Evolutionary conservation across 352 stramenopile species (phyloP).

Genomic region (Phytopythium litorale): DNA sequence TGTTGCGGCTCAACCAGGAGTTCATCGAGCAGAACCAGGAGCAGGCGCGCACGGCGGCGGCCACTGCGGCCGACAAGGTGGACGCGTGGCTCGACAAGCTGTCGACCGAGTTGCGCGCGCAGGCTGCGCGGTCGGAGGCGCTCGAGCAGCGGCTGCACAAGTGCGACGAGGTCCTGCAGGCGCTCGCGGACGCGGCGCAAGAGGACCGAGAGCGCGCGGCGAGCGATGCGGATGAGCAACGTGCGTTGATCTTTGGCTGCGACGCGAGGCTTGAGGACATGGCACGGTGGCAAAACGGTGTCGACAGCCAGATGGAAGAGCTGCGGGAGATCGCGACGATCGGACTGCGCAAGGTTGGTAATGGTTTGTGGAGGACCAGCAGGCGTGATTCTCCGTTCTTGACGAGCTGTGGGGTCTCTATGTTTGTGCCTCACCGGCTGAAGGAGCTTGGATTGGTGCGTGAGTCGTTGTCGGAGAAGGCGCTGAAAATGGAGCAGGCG

Average conservation of each 20-base stretch:
- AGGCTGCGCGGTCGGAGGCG: slow-evolving; percentile 28
- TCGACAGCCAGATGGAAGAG: slow-evolving; percentile 33
- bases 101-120: slow-evolving; percentile 33
- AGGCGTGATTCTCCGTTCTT: not conserved
- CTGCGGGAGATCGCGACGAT: slow-evolving; percentile 36
- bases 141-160: slow-evolving; percentile 37
- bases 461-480: slow-evolving; percentile 53
- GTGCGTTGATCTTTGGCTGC: slow-evolving; percentile 37
- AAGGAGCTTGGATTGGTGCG: slow-evolving; percentile 59
- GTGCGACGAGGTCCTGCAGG: slow-evolving; percentile 38
- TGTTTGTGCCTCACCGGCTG: too few species aligned
- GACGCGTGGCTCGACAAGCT: slow-evolving; percentile 72
- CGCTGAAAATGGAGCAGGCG: slow-evolving; percentile 38
- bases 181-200: slow-evolving; percentile 20
- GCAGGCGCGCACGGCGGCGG: slow-evolving; percentile 33
- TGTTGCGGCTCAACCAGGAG: slow-evolving; percentile 68
- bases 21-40: slow-evolving; percentile 55
- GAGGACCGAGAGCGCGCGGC: slow-evolving; percentile 19
- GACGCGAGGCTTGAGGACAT: slow-evolving; percentile 44
- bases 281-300: slow-evolving; percentile 20
- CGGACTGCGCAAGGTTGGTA: slow-evolving; percentile 40
- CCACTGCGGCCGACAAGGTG: slow-evolving; percentile 30
- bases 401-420: not conserved
- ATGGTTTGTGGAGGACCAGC: not conserved
- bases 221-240: slow-evolving; percentile 46